phyloP scores from a whole-genome alignment of 169 alveolate genomes.

The Plasmodium gonderi region DNA sequence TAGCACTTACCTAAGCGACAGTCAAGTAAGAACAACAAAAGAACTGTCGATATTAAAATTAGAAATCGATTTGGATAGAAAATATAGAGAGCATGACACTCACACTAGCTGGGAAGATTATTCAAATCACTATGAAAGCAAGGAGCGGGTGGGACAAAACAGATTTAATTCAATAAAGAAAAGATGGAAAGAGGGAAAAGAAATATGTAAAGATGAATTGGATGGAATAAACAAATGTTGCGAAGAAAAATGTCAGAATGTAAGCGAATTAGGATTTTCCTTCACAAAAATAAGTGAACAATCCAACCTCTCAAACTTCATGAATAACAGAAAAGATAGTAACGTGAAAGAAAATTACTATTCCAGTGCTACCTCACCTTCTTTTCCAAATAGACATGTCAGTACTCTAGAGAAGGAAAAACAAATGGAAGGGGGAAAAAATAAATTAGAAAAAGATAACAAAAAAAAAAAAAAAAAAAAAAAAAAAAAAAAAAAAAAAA shows the following conservation, averaged over 20 bases:
- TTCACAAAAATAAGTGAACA: not conserved
- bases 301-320: not conserved
- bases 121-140: not conserved
- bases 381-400: not conserved
- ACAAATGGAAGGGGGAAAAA: not conserved
- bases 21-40: slow-evolving; percentile 20
- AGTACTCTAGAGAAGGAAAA: not conserved
- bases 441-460: not conserved
- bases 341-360: not conserved
- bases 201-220: not conserved
- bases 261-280: not conserved
- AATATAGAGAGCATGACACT: not conserved
- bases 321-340: not conserved
- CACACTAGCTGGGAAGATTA: not conserved
- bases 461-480: not conserved
- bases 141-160: not conserved
- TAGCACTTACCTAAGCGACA: slow-evolving; percentile 28
- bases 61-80: not conserved
- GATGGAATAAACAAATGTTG: not conserved
- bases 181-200: not conserved
- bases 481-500: not conserved
- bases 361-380: not conserved
- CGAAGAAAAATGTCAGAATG: not conserved
- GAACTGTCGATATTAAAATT: slow-evolving; percentile 10
- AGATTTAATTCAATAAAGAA: not conserved